Evolutionary conservation across 2,329 filamentous ascomycete species (phyloP).

Genomic region (Blastomyces silverae): DNA sequence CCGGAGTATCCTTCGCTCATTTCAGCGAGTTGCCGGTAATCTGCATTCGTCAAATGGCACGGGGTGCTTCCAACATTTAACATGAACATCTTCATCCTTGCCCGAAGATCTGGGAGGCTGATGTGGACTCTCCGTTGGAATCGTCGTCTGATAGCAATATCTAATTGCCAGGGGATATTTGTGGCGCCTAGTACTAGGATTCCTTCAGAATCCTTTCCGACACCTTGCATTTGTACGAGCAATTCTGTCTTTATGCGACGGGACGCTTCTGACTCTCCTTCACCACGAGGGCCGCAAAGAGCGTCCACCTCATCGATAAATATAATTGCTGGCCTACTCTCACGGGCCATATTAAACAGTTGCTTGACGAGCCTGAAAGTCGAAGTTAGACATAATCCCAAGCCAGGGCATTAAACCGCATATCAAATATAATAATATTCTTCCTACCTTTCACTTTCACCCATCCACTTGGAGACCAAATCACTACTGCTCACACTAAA

Average conservation of each 20-base stretch:
- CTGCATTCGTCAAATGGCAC: slow-evolving; percentile 68
- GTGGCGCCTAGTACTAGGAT: slow-evolving; percentile 93
- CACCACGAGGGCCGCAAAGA: slow-evolving; percentile 81
- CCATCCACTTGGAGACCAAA: slow-evolving; percentile 99
- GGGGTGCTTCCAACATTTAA: slow-evolving; percentile 89
- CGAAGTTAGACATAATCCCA: slow-evolving; percentile 5
- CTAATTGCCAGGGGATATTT: slow-evolving; percentile 98
- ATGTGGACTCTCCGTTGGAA: slow-evolving; percentile 97
- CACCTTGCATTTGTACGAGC: slow-evolving; percentile 98
- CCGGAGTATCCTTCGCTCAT: slow-evolving; percentile 92
- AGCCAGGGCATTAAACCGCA: background rate
- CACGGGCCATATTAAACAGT: slow-evolving; percentile 93
- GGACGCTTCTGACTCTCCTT: slow-evolving; percentile 96
- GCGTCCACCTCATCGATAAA: slow-evolving; percentile 99
- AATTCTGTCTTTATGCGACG: slow-evolving; percentile 97
- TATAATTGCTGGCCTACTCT: slow-evolving; percentile 97
- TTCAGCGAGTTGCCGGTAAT: slow-evolving; percentile 72
- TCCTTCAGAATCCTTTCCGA: slow-evolving; percentile 88
- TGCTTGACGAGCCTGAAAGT: slow-evolving; percentile 75
- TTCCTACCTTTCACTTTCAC: slow-evolving; percentile 83
- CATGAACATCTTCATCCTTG: slow-evolving; percentile 92
- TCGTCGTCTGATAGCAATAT: slow-evolving; percentile 87
- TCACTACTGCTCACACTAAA: slow-evolving; percentile 98
- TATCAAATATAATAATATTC: background rate
- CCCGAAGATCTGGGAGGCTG: slow-evolving; percentile 76